phyloP scores from a whole-genome alignment of 768 basidiomycete species.

The Tulasnella sp. region DNA sequence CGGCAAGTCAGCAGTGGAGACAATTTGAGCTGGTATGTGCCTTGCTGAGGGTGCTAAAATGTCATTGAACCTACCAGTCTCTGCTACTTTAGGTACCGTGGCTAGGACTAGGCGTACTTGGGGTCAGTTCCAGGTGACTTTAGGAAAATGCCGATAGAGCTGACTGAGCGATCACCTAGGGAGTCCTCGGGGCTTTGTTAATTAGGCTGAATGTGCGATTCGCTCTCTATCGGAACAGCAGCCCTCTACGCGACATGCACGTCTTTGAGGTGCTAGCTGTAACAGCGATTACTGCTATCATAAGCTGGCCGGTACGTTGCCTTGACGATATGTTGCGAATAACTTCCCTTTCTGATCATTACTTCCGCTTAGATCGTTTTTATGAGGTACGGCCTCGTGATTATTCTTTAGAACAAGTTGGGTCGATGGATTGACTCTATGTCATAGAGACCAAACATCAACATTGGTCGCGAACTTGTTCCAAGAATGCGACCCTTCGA shows the following conservation, averaged over 20 bases:
- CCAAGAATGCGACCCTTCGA: conserved; percentile 63
- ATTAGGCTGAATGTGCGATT: conserved; percentile 55
- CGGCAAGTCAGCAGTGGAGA: conserved; percentile 50
- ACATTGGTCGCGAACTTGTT: conserved; percentile 77
- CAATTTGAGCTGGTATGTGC: conserved; percentile 55
- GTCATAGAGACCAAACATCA: conserved; percentile 51
- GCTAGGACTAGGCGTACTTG: conserved; percentile 49
- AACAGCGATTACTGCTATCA: conserved; percentile 55
- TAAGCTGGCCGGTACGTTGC: conserved; percentile 46
- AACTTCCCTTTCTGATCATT: neutral
- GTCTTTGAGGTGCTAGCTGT: conserved; percentile 51
- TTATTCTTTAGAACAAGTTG: neutral
- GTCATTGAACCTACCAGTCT: neutral
- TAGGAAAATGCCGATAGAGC: neutral
- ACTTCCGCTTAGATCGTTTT: conserved; percentile 44
- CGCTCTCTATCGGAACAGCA: conserved; percentile 49
- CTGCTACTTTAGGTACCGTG: conserved; percentile 49
- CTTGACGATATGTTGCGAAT: neutral
- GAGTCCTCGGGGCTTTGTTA: conserved; percentile 50
- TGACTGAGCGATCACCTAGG: conserved; percentile 30
- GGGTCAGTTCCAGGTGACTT: conserved; percentile 33
- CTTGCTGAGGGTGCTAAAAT: neutral
- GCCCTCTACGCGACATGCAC: conserved; percentile 46
- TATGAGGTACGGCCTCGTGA: conserved; percentile 38
- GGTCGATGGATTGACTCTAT: neutral